Evolutionary conservation across 2,329 filamentous ascomycete species (phyloP).

Genomic region (Fusarium brachygibbosum): DNA sequence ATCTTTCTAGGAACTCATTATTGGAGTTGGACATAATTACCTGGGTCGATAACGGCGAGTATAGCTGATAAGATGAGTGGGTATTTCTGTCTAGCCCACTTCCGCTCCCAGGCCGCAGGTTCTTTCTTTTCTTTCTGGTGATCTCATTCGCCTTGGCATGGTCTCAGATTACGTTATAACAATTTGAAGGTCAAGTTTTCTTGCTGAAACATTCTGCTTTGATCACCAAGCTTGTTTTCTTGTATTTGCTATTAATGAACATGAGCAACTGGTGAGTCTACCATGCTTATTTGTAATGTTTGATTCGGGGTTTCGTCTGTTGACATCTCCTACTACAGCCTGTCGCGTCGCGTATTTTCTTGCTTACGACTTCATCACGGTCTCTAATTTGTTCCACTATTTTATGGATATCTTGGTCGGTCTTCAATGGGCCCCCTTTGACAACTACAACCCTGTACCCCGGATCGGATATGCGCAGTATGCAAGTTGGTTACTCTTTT

Average conservation of each 20-base stretch:
- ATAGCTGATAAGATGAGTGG: not conserved
- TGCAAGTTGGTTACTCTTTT: not conserved
- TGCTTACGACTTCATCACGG: not conserved
- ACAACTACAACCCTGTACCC: too few relatives aligned
- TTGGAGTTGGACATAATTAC: too few relatives aligned
- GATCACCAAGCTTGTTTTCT: not conserved
- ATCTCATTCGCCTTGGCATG: not conserved
- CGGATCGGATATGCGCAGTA: not conserved
- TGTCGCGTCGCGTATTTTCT: not conserved
- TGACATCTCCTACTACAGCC: not conserved
- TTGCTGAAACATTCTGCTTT: not conserved
- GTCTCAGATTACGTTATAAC: conserved; percentile 9
- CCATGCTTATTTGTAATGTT: too few relatives aligned
- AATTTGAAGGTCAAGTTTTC: not conserved
- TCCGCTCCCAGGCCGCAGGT: not conserved
- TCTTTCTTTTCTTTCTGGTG: not conserved
- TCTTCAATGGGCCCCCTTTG: too few relatives aligned
- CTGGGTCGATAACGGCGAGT: too few relatives aligned
- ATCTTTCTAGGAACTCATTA: not conserved
- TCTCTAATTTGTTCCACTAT: not conserved
- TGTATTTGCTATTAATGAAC: not conserved
- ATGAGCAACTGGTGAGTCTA: not conserved
- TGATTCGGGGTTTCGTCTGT: too few relatives aligned
- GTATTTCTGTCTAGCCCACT: not conserved
- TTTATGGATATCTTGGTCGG: not conserved